These are phyloP conservation scores for Blumeriella jaapii DNA, from an alignment of 2,329 filamentous ascomycete genomes.

Conservation along the genomic window DNA sequence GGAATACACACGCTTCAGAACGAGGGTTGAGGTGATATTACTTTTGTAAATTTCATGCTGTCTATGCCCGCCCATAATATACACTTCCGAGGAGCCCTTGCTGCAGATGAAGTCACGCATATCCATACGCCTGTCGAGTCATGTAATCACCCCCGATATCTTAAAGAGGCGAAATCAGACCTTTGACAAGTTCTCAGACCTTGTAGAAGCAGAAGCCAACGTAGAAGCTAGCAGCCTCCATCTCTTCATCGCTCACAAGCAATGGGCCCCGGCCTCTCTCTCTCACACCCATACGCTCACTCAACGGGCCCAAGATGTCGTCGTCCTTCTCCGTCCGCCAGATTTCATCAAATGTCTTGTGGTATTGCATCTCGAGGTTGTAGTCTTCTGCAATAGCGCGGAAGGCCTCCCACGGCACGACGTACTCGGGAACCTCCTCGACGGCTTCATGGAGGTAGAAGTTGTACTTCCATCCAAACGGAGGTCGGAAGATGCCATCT, in stretches of 20 bases:
- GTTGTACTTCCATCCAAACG: constrained; percentile 96
- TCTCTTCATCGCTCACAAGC: constrained; percentile 71
- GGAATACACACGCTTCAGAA: too few relatives aligned
- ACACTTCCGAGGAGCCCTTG: too few relatives aligned
- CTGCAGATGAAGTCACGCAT: too few relatives aligned
- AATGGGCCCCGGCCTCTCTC: constrained; percentile 54
- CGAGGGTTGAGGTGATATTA: too few relatives aligned
- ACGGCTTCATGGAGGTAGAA: constrained; percentile 95
- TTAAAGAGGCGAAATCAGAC: background rate
- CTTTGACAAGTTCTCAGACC: constrained; percentile 39
- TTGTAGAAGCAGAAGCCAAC: constrained; percentile 97
- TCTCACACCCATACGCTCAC: constrained; percentile 90
- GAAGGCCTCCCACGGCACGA: constrained; percentile 97
- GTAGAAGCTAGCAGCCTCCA: constrained; percentile 87
- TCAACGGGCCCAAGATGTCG: constrained; percentile 65
- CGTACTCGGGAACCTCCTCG: constrained; percentile 91
- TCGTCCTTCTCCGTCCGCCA: constrained; percentile 90
- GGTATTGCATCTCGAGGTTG: constrained; percentile 90
- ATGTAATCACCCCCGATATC: background rate
- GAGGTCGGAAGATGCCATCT: constrained; percentile 85
- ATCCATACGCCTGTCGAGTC: too few relatives aligned
- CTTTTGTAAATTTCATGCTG: background rate
- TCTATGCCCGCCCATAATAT: background rate
- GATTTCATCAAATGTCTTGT: constrained; percentile 80
- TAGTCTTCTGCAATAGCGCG: constrained; percentile 91